phyloP scores from a whole-genome alignment of 2,329 filamentous ascomycete genomes.

The Chaetothyriales sp. region DNA sequence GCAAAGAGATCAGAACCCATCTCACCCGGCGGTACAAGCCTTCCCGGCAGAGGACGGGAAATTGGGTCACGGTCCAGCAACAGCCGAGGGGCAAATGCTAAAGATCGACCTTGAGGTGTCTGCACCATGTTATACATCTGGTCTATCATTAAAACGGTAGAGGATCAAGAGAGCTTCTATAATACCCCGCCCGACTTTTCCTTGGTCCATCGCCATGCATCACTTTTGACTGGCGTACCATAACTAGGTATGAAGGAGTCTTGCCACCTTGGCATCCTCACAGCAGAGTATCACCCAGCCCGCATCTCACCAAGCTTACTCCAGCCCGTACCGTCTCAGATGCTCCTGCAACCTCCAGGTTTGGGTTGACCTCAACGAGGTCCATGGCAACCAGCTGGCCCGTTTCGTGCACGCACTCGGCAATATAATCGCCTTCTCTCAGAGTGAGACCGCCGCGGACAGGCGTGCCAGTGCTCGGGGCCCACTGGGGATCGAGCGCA shows the following conservation, averaged over 20 bases:
- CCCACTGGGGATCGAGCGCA: conserved; percentile 89
- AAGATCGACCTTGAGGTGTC: too few relatives aligned
- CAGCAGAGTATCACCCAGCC: conserved; percentile 78
- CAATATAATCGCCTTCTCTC: conserved; percentile 93
- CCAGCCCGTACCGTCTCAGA: conserved; percentile 80
- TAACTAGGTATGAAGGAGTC: too few relatives aligned
- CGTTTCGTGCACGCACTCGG: conserved; percentile 70
- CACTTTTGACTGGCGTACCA: not conserved
- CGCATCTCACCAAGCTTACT: conserved; percentile 81
- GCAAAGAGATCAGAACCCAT: too few relatives aligned
- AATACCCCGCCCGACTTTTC: not conserved
- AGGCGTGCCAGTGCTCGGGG: conserved; percentile 87
- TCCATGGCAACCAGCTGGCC: conserved; percentile 68
- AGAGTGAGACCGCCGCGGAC: conserved; percentile 87
- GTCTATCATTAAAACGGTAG: too few relatives aligned
- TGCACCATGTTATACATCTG: too few relatives aligned
- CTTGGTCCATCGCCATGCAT: not conserved
- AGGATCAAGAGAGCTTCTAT: not conserved
- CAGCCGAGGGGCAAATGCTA: too few relatives aligned
- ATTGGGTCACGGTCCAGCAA: too few relatives aligned
- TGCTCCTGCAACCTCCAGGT: conserved; percentile 54
- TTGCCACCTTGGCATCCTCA: conserved; percentile 31
- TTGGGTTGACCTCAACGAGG: conserved; percentile 70
- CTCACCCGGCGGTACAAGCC: too few relatives aligned
- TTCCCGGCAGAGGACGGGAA: too few relatives aligned